These are phyloP conservation scores for Metarhizium album DNA, from an alignment of 2,329 filamentous ascomycete species.

Conservation along the genomic window DNA sequence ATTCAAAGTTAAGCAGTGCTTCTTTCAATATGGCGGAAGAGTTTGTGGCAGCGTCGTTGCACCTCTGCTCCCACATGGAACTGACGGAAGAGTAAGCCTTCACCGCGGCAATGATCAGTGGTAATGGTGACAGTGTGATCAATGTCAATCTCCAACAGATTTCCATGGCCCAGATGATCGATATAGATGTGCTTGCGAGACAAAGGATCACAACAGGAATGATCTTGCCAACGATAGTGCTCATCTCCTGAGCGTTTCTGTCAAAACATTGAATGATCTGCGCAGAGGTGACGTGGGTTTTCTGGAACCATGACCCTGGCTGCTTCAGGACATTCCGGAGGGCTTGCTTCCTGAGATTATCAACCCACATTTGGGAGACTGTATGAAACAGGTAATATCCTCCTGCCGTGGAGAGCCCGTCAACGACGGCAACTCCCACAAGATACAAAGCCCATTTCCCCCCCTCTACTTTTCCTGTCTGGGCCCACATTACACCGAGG, in stretches of 20 bases:
- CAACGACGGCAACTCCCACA: slow-evolving; percentile 53
- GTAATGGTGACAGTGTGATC: slow-evolving; percentile 58
- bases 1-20: slow-evolving; percentile 66
- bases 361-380: slow-evolving; percentile 66
- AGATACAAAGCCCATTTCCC: slow-evolving; percentile 61
- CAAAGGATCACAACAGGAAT: slow-evolving; percentile 59
- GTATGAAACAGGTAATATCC: slow-evolving; percentile 63
- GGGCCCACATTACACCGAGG: slow-evolving; percentile 55
- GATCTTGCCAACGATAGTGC: slow-evolving; percentile 71
- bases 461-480: slow-evolving; percentile 37
- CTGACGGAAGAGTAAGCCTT: slow-evolving; percentile 55
- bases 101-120: slow-evolving; percentile 56
- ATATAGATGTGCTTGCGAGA: slow-evolving; percentile 54
- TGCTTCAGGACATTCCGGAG: slow-evolving; percentile 63
- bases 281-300: slow-evolving; percentile 50
- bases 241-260: slow-evolving; percentile 76
- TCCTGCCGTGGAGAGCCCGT: slow-evolving; percentile 53
- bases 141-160: slow-evolving; percentile 74
- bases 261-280: slow-evolving; percentile 64
- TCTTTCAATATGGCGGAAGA: slow-evolving; percentile 54
- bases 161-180: slow-evolving; percentile 61
- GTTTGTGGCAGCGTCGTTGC: slow-evolving; percentile 50
- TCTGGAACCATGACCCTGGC: slow-evolving; percentile 68
- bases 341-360: slow-evolving; percentile 56
- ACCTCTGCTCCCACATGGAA: slow-evolving; percentile 59